phyloP scores from a whole-genome alignment of 305 asterid genomes.

The Salvia sclarea region DNA sequence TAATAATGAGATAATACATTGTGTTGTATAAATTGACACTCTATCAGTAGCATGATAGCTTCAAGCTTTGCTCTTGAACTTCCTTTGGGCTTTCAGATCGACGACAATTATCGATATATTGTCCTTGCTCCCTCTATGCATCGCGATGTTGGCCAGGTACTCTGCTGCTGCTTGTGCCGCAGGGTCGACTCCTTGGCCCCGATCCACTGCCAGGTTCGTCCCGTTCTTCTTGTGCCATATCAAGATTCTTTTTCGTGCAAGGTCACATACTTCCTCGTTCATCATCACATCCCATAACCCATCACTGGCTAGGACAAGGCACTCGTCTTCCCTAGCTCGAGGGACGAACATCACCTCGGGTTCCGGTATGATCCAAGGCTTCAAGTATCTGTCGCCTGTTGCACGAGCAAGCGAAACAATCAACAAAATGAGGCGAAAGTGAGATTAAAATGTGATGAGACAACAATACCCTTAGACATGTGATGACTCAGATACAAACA shows the following conservation, averaged over 20 bases:
- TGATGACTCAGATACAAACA: background rate
- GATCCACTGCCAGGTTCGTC: background rate
- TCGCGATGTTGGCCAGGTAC: slow-evolving; percentile 43
- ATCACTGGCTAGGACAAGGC: slow-evolving; percentile 49
- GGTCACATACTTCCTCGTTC: slow-evolving; percentile 48
- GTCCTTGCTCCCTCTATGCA: slow-evolving; percentile 53
- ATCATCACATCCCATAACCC: slow-evolving; percentile 54
- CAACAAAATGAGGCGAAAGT: background rate
- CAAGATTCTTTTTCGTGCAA: slow-evolving; percentile 46
- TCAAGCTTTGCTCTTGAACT: slow-evolving; percentile 45
- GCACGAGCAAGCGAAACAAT: background rate
- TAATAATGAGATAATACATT: slow-evolving; percentile 36
- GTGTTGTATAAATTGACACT: slow-evolving; percentile 22
- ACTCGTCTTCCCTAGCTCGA: slow-evolving; percentile 54
- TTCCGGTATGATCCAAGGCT: slow-evolving; percentile 56
- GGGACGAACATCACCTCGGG: slow-evolving; percentile 53
- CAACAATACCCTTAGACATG: background rate
- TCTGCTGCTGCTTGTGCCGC: slow-evolving; percentile 55
- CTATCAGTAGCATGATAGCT: background rate
- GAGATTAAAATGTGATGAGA: background rate
- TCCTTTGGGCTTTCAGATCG: slow-evolving; percentile 53
- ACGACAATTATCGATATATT: slow-evolving; percentile 54
- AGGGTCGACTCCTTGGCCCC: slow-evolving; percentile 46
- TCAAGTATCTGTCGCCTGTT: slow-evolving; percentile 57
- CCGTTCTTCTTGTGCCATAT: slow-evolving; percentile 54